Evolutionary conservation across 352 stramenopile genomes (phyloP), one percentile per base, ranked within the genome.

Genomic region (Globisporangium lucens): DNA sequence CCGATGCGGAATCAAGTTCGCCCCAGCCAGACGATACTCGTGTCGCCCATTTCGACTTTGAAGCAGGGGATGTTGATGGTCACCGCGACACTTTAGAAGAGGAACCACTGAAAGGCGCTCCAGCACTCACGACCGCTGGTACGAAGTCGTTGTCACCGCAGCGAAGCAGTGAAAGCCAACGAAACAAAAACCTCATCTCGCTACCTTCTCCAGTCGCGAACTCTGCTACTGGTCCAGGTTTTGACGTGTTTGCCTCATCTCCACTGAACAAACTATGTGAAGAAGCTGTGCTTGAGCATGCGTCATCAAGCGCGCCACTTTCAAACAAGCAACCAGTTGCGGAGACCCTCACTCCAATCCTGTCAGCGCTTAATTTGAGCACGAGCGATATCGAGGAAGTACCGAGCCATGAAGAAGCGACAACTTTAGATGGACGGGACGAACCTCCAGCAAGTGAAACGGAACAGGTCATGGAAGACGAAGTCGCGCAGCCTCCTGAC

Each of bases 131-230:
- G 64, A 29, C 2, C 15, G 8, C 30, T 47, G 63, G 10, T 1
- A 61, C 10, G 56, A 49, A 51, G 3, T 15, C 24, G 13, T 9
- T 38, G 3, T 6, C 12, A 33, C 47, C 46, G 4, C n/a, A 47
- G 13, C 56, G 46, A 24, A 49, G 10, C 15, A 49, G 29, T 15
- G 47, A 4, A n/a, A 36, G 15, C 7, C 20, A 15, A 29, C 15
- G 17, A 8, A 35, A 38, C 27, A 43, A 69, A 5, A 69, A 77
- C 29, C 67, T 85, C 55, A 66, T 87, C 5, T 79, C 78, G 46
- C 62, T 86, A 51, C 75, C 82, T 35, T 87, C 76, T 27, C 76
- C 82, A 5, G 70, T 82, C 49, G 70, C 71, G 0, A 61, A 12
- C 13, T 8, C 41, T 17, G 8, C 62, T 8, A 13, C 53, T 4